Evolutionary conservation across 495 filamentous ascomycete genomes (phyloP).

Genomic region (Penicillium simplicissimum): DNA sequence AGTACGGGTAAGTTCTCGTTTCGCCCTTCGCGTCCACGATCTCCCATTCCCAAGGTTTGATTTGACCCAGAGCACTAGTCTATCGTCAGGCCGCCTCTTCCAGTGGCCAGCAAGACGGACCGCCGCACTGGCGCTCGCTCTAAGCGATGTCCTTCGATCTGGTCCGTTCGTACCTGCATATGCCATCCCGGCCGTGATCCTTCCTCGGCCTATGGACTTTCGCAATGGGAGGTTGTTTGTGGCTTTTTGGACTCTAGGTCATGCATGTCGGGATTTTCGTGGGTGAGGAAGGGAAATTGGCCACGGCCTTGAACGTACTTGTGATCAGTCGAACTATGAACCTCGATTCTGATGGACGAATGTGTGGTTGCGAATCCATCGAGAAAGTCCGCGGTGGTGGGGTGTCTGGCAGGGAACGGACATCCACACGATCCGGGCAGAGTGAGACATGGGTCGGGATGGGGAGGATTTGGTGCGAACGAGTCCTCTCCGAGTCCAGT

Average conservation of each 20-base stretch:
- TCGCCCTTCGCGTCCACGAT: background rate
- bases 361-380: background rate
- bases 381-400: background rate
- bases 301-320: background rate
- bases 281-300: background rate
- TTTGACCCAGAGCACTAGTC: background rate
- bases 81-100: background rate
- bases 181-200: background rate
- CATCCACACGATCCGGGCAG: constrained; percentile 8
- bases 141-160: constrained; percentile 5
- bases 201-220: background rate
- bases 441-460: constrained; percentile 25
- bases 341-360: background rate
- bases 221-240: background rate
- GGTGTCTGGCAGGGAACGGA: background rate
- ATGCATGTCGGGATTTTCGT: background rate
- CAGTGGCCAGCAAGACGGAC: background rate
- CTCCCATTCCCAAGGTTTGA: constrained; percentile 1
- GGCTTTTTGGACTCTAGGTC: background rate
- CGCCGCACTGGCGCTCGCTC: background rate
- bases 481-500: background rate
- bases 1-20: background rate
- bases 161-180: constrained; percentile 14
- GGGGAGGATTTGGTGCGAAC: background rate
- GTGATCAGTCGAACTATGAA: background rate